Percentiles rank a stretch among this genome's conserved stretches.
These are phyloP conservation scores for Pythium periplocum DNA, from an alignment of 352 stramenopile species.

Conservation along the genomic window DNA sequence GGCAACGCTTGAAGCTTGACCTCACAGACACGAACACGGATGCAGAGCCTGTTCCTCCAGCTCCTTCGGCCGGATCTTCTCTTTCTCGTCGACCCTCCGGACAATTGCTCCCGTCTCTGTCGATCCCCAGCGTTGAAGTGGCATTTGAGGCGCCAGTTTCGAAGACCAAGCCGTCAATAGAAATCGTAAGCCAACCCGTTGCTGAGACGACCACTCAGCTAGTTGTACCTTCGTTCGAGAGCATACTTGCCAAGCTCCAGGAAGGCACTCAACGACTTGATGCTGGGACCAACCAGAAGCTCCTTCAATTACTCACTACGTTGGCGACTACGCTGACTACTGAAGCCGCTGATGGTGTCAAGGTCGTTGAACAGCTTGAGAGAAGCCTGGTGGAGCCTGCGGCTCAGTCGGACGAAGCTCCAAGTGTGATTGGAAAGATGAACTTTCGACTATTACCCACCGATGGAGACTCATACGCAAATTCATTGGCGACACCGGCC, in stretches of 20 bases:
- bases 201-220: not conserved
- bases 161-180: not conserved
- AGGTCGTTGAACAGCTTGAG: constrained; percentile 23
- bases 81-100: constrained; percentile 7
- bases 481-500: not conserved
- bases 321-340: constrained; percentile 19
- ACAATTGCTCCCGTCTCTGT: constrained; percentile 13
- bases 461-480: not conserved
- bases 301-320: constrained; percentile 20
- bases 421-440: not conserved
- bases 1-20: not conserved
- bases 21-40: not conserved
- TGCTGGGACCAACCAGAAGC: constrained; percentile 19
- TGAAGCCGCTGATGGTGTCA: constrained; percentile 9
- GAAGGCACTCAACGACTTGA: constrained; percentile 15
- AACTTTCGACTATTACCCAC: not conserved
- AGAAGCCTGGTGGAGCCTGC: constrained; percentile 4
- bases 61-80: not conserved
- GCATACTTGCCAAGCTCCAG: constrained; percentile 16
- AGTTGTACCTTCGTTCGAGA: constrained; percentile 11
- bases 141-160: constrained; percentile 7
- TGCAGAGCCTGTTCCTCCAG: not conserved
- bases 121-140: constrained; percentile 14
- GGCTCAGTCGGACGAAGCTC: not conserved
- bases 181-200: not conserved